Base-by-base conservation (phyloP, 352 stramenopile species). In the Phytophthora citricola region DNA sequence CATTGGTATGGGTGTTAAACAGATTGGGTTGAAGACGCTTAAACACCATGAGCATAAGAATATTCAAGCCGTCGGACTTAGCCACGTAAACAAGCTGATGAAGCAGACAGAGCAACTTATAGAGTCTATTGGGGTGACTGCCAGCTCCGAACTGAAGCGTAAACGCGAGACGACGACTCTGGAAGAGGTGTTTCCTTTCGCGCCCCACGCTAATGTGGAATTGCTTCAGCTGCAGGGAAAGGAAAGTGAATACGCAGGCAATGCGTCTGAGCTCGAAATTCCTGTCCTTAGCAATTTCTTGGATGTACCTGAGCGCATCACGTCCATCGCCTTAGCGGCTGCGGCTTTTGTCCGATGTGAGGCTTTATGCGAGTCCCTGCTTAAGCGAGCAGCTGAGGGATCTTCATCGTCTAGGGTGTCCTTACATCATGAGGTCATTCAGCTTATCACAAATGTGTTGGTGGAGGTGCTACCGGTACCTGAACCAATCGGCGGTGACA, bases 351-450 rank as follows among this genome's bases (percentile, higher is more conserved):
- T 94, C 14, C 76, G 90, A 10, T 97, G 89, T 44, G 70, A 81
- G 38, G 72, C 75, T 39, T 66, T 97, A 22, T 96, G 89, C 47
- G 85, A 94, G 47, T 87, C 84, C 15, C 68, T 97, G 14, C 62
- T 97, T 9, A 81, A 86, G 46, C 81, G 90, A 58, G 89, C 88
- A 15, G 85, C 85, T 4, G 90, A 96, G 45, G 90, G 89, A 6
- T 97, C 90, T 9, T 96, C 87, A 6, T 97, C 90, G n/a, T 97
- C 89, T 34, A 85, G 87, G n/a, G 76, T 97, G 17, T 89, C 87
- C 2, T 70, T 97, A 36, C 90, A 97, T 53, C 80, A 96, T 38
- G 83, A 97, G 87, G 86, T 95, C 27, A 94, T 95, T 45, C 89
- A 95, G 36, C 72, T 96, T 26, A 75, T 97, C 45, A 93, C 86